Conservation (phyloP, 352 stramenopile species). For the Thraustochytrium striatum region DNA sequence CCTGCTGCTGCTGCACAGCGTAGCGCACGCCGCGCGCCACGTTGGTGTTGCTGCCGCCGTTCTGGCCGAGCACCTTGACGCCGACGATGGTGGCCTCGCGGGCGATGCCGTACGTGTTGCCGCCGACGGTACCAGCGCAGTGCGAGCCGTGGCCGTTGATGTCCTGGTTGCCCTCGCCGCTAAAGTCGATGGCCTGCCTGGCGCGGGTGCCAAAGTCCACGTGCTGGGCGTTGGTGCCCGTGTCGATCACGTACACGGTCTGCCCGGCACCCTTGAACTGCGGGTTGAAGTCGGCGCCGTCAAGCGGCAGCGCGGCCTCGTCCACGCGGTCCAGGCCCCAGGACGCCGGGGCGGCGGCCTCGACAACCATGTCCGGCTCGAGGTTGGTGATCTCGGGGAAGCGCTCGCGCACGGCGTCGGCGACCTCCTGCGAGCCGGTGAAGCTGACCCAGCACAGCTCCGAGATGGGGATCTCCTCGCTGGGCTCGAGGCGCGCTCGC, state of each 20-base stretch:
- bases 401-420: too few species aligned
- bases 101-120: constrained; percentile 24
- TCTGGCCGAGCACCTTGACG: constrained; percentile 40
- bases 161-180: neutral
- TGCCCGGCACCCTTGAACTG: neutral
- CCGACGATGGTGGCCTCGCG: constrained; percentile 37
- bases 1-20: too few species aligned
- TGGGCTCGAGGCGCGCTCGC: too few species aligned
- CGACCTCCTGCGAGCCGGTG: too few species aligned
- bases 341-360: neutral
- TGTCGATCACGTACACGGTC: constrained; percentile 49
- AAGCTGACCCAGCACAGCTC: too few species aligned
- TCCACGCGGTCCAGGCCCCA: constrained; percentile 38
- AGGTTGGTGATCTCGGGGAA: neutral
- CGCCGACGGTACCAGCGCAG: constrained; percentile 45
- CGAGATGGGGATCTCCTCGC: too few species aligned
- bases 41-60: too few species aligned
- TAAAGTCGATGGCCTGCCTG: neutral
- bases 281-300: neutral
- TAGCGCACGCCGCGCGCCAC: too few species aligned
- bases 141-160: constrained; percentile 49
- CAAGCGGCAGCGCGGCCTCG: constrained; percentile 16
- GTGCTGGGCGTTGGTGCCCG: constrained; percentile 30
- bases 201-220: constrained; percentile 38
- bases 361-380: neutral